These are phyloP conservation scores for Cinnamomum micranthum DNA, from an alignment of 164 flowering plant species.

Conservation along the genomic window DNA sequence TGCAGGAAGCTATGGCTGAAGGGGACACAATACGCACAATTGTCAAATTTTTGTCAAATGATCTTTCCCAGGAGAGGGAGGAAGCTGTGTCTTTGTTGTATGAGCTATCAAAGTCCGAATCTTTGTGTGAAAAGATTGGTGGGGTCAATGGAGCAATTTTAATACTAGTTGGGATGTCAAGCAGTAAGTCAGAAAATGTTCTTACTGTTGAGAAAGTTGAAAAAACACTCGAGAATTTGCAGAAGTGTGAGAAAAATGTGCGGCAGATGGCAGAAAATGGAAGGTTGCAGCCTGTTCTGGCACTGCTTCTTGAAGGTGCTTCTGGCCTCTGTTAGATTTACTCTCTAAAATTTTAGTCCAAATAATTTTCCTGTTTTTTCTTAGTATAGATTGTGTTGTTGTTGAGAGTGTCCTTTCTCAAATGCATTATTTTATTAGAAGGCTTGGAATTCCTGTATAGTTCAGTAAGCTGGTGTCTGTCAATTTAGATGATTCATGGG, in stretches of 20 bases:
- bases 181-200: conserved; percentile 83
- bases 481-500: not conserved
- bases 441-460: not conserved
- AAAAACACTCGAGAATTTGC: conserved; percentile 78
- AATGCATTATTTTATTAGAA: not conserved
- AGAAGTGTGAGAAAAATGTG: conserved; percentile 77
- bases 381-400: not conserved
- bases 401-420: not conserved
- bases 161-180: conserved; percentile 82
- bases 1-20: conserved; percentile 78
- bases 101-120: conserved; percentile 83
- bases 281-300: conserved; percentile 83
- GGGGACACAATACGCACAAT: conserved; percentile 84
- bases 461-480: not conserved
- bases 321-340: not conserved
- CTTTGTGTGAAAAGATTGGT: conserved; percentile 85
- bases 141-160: conserved; percentile 85
- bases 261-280: conserved; percentile 96
- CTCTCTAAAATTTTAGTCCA: not conserved
- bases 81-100: conserved; percentile 82
- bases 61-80: conserved; percentile 79
- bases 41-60: conserved; percentile 81
- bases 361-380: not conserved
- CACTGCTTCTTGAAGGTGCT: conserved; percentile 77
- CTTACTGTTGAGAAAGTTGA: conserved; percentile 80